Evolutionary conservation across 2,329 filamentous ascomycete genomes (phyloP), one percentile per base, ranked within the genome.

Genomic region (Davidsoniella eucalypti): DNA sequence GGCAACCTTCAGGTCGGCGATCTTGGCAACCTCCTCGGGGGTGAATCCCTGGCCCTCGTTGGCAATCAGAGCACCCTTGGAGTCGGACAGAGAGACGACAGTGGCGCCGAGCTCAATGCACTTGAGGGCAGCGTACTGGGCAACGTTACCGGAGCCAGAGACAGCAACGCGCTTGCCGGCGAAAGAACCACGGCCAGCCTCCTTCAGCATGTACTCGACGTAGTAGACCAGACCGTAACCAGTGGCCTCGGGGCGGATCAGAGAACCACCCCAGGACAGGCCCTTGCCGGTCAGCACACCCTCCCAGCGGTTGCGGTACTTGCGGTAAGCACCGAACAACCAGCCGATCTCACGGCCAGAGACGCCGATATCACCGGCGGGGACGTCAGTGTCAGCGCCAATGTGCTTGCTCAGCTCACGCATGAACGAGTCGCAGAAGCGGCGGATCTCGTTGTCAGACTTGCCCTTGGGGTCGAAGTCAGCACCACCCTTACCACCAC

Each of bases 391-490:
- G 67, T 94, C 84, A 58, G 87, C 87, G 59, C 92, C 87, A 64
- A 96, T 96, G 77, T 96, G 88, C 71, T 86, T 87, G 73, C 76
- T 84, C 55, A 98, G 79, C 74, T 95, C 86, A 60, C 80, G 81
- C 92, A 96, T 96, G 75, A 96, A 98, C 54, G 87, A 71, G 57
- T 84, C 80, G 73, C 90, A 96, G 78, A 98, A 96, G 64, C 86
- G 85, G 63, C 92, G 85, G 71, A 96, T 96, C 77, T 96, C 92
- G 66, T 80, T 84, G 70, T 98, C 88, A 51, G 82, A 84, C 78
- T 95, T 96, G 72, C 87, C 88, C 79, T 96, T 98, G 67, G 92
- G 92, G 70, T 96, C 87, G 67, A 98, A 96, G 74, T 96, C 92
- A 65, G 90, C 82, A 62, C 92, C 92, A 70, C 92, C 92, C 75